Conservation (phyloP, 495 filamentous ascomycete genomes). For the Evansstolkia leycettana region DNA sequence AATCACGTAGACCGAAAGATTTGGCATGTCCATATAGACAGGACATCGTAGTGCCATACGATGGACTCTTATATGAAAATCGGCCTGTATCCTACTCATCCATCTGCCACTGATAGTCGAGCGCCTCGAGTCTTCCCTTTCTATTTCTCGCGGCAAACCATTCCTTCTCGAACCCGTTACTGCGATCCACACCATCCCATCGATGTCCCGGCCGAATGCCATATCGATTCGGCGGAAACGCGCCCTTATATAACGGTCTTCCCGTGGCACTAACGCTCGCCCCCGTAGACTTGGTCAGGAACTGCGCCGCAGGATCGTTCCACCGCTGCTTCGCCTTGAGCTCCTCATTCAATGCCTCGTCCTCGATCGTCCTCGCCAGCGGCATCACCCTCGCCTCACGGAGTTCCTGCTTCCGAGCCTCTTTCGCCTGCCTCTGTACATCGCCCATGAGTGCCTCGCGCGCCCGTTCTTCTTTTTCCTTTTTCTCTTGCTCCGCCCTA, state of each 20-base stretch:
- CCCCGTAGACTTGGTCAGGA: constrained; percentile 46
- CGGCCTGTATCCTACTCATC: constrained; percentile 46
- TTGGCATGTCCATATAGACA: too few species aligned
- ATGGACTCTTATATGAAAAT: too few species aligned
- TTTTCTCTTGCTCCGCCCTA: constrained; percentile 58
- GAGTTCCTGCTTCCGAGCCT: constrained; percentile 46
- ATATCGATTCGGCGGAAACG: constrained; percentile 82
- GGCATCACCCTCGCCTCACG: constrained; percentile 70
- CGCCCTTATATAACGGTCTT: constrained; percentile 66
- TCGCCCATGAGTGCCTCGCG: constrained; percentile 65
- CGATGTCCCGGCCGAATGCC: constrained; percentile 81
- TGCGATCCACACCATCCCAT: constrained; percentile 96
- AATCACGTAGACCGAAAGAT: too few species aligned
- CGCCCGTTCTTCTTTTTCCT: constrained; percentile 45
- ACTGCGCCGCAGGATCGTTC: constrained; percentile 87
- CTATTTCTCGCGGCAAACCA: constrained; percentile 80
- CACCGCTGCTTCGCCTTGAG: constrained; percentile 63
- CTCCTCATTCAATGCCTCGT: constrained; percentile 73
- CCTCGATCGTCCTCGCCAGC: constrained; percentile 67
- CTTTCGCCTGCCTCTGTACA: constrained; percentile 55
- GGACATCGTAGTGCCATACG: too few species aligned
- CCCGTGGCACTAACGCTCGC: constrained; percentile 38
- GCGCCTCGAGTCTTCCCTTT: constrained; percentile 54
- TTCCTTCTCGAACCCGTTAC: constrained; percentile 90
- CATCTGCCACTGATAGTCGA: constrained; percentile 95